Evolutionary conservation across 2,329 filamentous ascomycete species (phyloP), one percentile per base, ranked within the genome.

Genomic region (Aspergillus fumigatiaffinis): DNA sequence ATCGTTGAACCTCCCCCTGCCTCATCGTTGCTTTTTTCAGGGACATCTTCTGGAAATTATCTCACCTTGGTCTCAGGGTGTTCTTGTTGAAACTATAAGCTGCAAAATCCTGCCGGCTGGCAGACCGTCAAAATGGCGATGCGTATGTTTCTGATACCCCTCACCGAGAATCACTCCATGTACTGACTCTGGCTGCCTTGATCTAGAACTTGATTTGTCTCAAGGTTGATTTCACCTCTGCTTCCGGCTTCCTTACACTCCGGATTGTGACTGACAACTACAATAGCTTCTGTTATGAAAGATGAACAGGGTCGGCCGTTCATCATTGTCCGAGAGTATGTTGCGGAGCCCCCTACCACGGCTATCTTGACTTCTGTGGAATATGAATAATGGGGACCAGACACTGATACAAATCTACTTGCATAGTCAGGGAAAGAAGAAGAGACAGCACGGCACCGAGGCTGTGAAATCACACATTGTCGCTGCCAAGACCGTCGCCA

Each of bases 401-500:
- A 25, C 9, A 26, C 44, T 47, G 14, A 47, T 47, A 7, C 21
- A 42, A 51, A 56, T 54, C 54, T 56, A 35, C 47, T 56, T 29
- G 52, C 62, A 51, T 68, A 96, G 92, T 75, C 94, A 99, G 78
- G 93, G 93, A 73, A 96, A 87, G 81, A 99, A 97, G 87, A 96
- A 92, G 85, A 88, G 94, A 76, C 90, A 94, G 72, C 93, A 94
- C 76, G 94, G 94, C 71, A 97, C 89, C 76, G 94, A 99, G 73
- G 94, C 94, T 53, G 91, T 99, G 76, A 99, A 99, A 79, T 91
- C 92, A 70, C 95, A 99, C 79, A 99, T 99, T 70, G 87, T 97
- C 69, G 93, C 94, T 60, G 95, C 95, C 55, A 88, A 92, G 74
- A 97, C 94, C 57, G 92, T 99, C 68, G 90, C 94, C 67, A 96